Evolutionary conservation across 2,329 filamentous ascomycete species (phyloP).

Genomic region (Ceratocystis huliohia): DNA sequence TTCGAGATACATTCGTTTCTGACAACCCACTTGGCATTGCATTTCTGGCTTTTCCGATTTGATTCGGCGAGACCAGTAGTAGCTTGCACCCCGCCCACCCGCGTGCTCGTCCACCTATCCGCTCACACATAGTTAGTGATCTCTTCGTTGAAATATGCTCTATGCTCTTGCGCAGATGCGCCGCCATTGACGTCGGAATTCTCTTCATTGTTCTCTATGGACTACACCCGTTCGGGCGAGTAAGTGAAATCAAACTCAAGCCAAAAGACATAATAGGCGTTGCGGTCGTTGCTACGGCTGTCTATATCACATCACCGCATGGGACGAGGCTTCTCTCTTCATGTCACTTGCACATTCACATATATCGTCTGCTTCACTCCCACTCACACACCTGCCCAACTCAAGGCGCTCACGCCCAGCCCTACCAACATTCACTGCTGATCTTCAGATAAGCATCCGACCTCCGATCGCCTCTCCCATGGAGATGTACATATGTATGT

Average conservation of each 20-base stretch:
- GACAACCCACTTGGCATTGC: background rate
- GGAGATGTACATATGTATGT: too few relatives aligned
- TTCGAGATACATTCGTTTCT: background rate
- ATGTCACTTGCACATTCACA: background rate
- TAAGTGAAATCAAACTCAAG: conserved; percentile 13
- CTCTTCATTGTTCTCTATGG: conserved; percentile 15
- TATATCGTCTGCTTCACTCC: background rate
- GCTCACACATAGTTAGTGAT: background rate
- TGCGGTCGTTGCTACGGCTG: too few relatives aligned
- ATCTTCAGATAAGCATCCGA: background rate
- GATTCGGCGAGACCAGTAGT: background rate
- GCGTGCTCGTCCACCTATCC: background rate
- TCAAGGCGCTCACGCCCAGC: background rate
- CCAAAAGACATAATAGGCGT: background rate
- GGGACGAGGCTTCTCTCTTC: background rate
- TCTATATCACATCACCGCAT: too few relatives aligned
- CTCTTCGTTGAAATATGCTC: conserved; percentile 13
- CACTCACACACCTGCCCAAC: background rate
- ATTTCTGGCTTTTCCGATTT: background rate
- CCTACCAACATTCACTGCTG: background rate
- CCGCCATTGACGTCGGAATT: background rate
- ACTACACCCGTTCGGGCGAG: conserved; percentile 17
- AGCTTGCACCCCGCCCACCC: too few relatives aligned
- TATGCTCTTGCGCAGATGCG: conserved; percentile 13
- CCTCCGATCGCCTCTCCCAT: background rate